These are phyloP conservation scores for Emergomyces africanus DNA, from an alignment of 2,329 filamentous ascomycete species.

Conservation along the genomic window DNA sequence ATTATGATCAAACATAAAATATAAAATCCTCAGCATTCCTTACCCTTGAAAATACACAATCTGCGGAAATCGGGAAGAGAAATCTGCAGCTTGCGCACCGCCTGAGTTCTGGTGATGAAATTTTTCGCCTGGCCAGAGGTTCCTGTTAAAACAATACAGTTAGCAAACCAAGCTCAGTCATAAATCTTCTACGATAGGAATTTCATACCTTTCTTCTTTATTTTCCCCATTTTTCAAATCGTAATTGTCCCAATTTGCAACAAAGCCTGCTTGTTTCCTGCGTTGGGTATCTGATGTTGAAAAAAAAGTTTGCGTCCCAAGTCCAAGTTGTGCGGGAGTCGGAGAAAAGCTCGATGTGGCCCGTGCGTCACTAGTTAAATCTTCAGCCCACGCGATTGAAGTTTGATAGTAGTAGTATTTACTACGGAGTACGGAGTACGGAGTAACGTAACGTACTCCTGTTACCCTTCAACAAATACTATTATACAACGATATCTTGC, in stretches of 20 bases:
- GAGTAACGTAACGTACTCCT: no score
- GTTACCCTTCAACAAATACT: no score
- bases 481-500: no score
- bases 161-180: constrained; percentile 6
- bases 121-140: constrained; percentile 90
- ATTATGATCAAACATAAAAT: background rate
- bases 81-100: constrained; percentile 94
- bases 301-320: constrained; percentile 25
- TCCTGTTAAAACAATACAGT: constrained; percentile 34
- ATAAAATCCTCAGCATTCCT: background rate
- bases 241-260: background rate
- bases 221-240: constrained; percentile 47
- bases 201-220: constrained; percentile 71
- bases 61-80: constrained; percentile 94
- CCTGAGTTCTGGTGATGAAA: constrained; percentile 94
- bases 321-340: constrained; percentile 18
- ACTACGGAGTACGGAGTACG: no score
- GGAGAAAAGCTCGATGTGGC: constrained; percentile 9
- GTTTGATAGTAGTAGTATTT: no score
- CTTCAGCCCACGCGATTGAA: no score
- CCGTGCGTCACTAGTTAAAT: no score
- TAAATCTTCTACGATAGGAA: constrained; percentile 4
- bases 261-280: background rate
- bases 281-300: constrained; percentile 5
- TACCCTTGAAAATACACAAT: constrained; percentile 96